Conservation (phyloP, 495 filamentous ascomycete species). For the Amorphotheca resinae region DNA sequence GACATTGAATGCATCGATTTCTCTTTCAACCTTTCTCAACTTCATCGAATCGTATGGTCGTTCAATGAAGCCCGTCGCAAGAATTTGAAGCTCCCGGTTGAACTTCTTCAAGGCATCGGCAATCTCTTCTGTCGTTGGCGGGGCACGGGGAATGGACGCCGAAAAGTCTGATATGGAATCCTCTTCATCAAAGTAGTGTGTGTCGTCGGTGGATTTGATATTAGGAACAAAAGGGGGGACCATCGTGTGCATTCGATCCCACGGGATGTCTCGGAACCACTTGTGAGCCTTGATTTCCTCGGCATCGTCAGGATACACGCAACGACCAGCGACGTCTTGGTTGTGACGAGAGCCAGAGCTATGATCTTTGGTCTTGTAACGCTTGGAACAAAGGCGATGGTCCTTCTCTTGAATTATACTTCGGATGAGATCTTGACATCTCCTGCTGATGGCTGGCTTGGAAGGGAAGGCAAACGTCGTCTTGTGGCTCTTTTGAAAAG, state of each 20-base stretch:
- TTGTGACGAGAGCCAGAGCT: slow-evolving; percentile 16
- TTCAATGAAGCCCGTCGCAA: slow-evolving; percentile 29
- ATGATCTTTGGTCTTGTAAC: slow-evolving; percentile 34
- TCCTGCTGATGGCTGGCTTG: slow-evolving; percentile 42
- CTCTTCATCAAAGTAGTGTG: slow-evolving; percentile 80
- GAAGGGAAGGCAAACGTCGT: slow-evolving; percentile 49
- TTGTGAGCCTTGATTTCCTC: slow-evolving; percentile 65
- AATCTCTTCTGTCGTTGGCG: slow-evolving; percentile 14
- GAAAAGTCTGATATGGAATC: slow-evolving; percentile 49
- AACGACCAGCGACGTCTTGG: slow-evolving; percentile 45
- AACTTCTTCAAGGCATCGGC: slow-evolving; percentile 24
- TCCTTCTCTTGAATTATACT: slow-evolving; percentile 68
- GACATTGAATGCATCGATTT: slow-evolving; percentile 28
- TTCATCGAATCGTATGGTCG: slow-evolving; percentile 30
- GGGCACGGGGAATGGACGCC: slow-evolving; percentile 19
- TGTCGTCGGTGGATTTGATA: slow-evolving; percentile 62
- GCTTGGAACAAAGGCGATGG: slow-evolving; percentile 56
- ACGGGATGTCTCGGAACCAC: slow-evolving; percentile 56
- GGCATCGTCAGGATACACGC: slow-evolving; percentile 71
- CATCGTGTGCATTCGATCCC: slow-evolving; percentile 54
- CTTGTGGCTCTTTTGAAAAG: slow-evolving; percentile 32
- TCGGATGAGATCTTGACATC: slow-evolving; percentile 62
- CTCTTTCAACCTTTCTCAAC: slow-evolving; percentile 31
- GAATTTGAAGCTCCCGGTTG: slow-evolving; percentile 26
- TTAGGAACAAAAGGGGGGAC: slow-evolving; percentile 65